Percentiles rank a stretch among this genome's conserved stretches.
Conservation (phyloP, 306 rosid species). For the Pyrus bretschneideri region DNA sequence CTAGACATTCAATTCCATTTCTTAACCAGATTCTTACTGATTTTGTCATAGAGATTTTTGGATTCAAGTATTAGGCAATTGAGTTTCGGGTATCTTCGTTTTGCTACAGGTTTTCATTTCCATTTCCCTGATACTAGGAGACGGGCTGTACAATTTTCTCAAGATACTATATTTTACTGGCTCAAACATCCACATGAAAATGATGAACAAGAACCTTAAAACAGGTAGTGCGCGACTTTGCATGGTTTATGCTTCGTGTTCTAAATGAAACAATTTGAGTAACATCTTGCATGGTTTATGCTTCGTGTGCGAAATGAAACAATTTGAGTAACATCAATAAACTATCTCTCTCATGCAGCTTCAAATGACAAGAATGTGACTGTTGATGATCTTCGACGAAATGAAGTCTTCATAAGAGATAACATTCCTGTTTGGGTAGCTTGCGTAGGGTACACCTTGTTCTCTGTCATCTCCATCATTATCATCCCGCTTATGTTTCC, state of each 20-base stretch:
- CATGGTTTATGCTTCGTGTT: not conserved
- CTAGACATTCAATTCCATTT: not conserved
- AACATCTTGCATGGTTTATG: not conserved
- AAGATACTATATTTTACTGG: slow-evolving; percentile 64
- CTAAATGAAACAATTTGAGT: no score
- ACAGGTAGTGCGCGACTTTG: slow-evolving; percentile 34
- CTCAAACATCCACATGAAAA: slow-evolving; percentile 39
- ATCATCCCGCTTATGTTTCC: slow-evolving; percentile 90
- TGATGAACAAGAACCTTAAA: slow-evolving; percentile 41
- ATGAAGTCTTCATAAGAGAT: slow-evolving; percentile 75
- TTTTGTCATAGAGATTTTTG: not conserved
- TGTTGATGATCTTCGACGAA: slow-evolving; percentile 58
- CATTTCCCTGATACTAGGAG: slow-evolving; percentile 87
- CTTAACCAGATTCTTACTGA: not conserved
- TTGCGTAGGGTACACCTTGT: slow-evolving; percentile 50
- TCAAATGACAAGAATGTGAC: slow-evolving; percentile 35
- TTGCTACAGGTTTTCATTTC: slow-evolving; percentile 81
- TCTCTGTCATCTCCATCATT: slow-evolving; percentile 63
- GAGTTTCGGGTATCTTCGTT: slow-evolving; percentile 9
- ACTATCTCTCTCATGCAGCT: slow-evolving; percentile 31
- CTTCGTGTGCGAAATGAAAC: not conserved
- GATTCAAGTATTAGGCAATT: slow-evolving; percentile 10
- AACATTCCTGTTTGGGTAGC: slow-evolving; percentile 85
- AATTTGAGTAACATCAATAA: not conserved
- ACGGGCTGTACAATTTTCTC: slow-evolving; percentile 88